Evolutionary conservation across 192 early-diverging fungal species (phyloP).

Genomic region (Coemansia sp.): DNA sequence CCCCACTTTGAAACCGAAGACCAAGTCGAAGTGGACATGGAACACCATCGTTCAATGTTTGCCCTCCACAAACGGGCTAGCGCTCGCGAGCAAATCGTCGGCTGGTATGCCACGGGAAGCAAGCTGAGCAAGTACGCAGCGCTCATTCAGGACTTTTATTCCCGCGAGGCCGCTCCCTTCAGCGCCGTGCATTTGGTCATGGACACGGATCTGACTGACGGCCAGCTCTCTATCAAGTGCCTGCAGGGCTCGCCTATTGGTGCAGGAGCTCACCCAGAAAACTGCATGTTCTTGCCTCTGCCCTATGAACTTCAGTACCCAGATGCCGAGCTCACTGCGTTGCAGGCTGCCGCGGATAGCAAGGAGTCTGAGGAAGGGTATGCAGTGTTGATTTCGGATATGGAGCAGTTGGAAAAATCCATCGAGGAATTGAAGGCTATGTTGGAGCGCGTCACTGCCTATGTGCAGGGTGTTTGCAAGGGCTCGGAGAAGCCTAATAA

Average conservation of each 20-base stretch:
- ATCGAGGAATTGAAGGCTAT: conserved; percentile 78
- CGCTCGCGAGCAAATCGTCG: conserved; percentile 86
- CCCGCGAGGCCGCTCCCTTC: conserved; percentile 72
- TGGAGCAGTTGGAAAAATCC: conserved; percentile 86
- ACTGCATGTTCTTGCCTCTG: conserved; percentile 87
- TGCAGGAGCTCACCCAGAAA: conserved; percentile 68
- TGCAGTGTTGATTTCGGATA: conserved; percentile 75
- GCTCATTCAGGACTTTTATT: conserved; percentile 78
- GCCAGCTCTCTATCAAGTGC: conserved; percentile 74
- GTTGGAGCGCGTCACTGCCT: conserved; percentile 79
- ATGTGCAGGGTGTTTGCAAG: conserved; percentile 60
- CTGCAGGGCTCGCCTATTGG: conserved; percentile 75
- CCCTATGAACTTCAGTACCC: conserved; percentile 89
- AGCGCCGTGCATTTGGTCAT: conserved; percentile 84
- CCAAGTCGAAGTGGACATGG: conserved; percentile 85
- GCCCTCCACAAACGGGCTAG: conserved; percentile 87
- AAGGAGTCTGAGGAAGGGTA: conserved; percentile 53
- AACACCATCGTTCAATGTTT: conserved; percentile 85
- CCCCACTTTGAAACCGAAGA: conserved; percentile 77
- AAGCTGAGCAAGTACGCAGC: conserved; percentile 70
- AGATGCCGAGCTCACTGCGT: conserved; percentile 84
- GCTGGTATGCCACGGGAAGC: conserved; percentile 86
- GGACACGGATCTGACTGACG: conserved; percentile 76
- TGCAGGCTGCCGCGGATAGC: conserved; percentile 46
- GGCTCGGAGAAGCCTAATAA: conserved; percentile 62